Base-by-base conservation (phyloP, 495 filamentous ascomycete species). In the Aspergillus cavernicola region DNA sequence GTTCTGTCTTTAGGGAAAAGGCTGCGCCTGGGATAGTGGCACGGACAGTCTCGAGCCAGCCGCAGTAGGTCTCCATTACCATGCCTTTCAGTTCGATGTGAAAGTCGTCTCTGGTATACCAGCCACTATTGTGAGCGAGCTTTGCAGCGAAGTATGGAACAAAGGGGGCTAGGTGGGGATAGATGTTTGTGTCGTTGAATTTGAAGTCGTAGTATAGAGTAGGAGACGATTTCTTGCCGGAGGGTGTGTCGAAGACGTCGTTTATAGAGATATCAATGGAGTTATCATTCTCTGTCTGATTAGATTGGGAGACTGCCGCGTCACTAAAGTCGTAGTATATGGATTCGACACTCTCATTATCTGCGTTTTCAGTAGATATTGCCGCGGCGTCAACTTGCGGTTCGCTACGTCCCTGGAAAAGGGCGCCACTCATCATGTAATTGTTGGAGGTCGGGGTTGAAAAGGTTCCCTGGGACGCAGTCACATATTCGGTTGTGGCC, bases 81-180 rank as follows among this genome's bases (percentile, higher is more conserved):
- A 74, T 45, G 2, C 71, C 68, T 0, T 53, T 48, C 3, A 71
- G 33, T 40, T 74, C 68, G 15, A 12, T 16, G 4, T 42, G 23
- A 18, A 69, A 33, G 32, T 72, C 70, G 2, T 64, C 44, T 2
- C 22, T 2, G 1, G 58, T 70, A 20, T 71, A 74, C 0, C 38
- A 57, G 6, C 58, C 61, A 19, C 41, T 47, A 7, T 36, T 33
- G 15, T 61, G 51, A 36, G 36, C 47, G 28, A 70, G 56, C 23
- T 68, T 72, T 3, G 39, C 19, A 5, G 61, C 39, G 53, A 67
- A 67, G 51, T 60, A 64, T 6, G 61, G 57, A 18, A 63, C 31
- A 24, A 72, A 64, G 8, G 60, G 52, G 6, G 10, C 24, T 4
- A 71, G 15, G 20, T 56, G 18, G 12, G 42, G 26, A 13, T 33